Evolutionary conservation across 2,329 filamentous ascomycete genomes (phyloP).

Genomic region (Fusarium humuli): DNA sequence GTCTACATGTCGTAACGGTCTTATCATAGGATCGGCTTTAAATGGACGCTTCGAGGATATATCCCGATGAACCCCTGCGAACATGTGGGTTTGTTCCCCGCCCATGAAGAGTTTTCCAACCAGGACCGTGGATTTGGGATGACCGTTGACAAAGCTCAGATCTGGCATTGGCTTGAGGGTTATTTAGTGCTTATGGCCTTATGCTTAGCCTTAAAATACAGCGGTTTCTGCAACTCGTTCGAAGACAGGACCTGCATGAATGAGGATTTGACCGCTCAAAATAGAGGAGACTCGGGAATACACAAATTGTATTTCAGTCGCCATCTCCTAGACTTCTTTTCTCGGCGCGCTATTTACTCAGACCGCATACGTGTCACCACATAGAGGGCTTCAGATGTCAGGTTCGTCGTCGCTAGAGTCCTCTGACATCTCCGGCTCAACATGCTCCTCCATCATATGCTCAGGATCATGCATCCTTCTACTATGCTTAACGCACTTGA

Average conservation of each 20-base stretch:
- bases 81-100: not conserved
- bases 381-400: not conserved
- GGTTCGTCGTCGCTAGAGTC: not conserved
- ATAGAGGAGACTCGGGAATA: no score
- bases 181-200: not conserved
- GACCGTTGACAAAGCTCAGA: not conserved
- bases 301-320: not conserved
- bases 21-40: conserved; percentile 11
- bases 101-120: conserved; percentile 1
- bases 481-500: not conserved
- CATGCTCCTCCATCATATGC: not conserved
- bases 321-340: not conserved
- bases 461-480: not conserved
- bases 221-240: not conserved
- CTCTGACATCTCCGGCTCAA: not conserved
- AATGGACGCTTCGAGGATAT: conserved; percentile 1
- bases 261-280: not conserved
- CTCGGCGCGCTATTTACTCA: not conserved
- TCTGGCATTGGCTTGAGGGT: not conserved
- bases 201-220: not conserved
- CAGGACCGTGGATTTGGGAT: not conserved
- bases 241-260: not conserved
- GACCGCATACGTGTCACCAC: not conserved
- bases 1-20: not conserved
- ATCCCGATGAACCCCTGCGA: conserved; percentile 8